Evolutionary conservation across 495 filamentous ascomycete genomes (phyloP).

Genomic region (Darksidea phi): DNA sequence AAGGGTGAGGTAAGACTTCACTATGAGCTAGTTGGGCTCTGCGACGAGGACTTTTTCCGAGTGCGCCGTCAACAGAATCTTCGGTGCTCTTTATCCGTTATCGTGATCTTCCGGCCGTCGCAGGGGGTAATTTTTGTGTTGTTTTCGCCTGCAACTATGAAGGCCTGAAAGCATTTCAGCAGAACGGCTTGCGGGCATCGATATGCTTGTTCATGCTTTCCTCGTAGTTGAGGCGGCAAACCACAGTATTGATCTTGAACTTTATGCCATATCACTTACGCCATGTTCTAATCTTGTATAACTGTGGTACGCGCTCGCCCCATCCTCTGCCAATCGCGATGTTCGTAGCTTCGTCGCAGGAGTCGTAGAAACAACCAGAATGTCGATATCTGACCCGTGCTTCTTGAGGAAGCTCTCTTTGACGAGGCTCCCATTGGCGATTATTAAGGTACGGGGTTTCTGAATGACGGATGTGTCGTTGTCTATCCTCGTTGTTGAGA

Average conservation of each 20-base stretch:
- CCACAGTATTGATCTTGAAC: slow-evolving; percentile 22
- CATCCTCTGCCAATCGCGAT: slow-evolving; percentile 12
- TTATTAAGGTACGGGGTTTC: too few species aligned
- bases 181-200: slow-evolving; percentile 5
- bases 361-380: slow-evolving; percentile 13
- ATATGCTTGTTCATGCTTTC: slow-evolving; percentile 8
- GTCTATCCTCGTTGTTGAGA: too few species aligned
- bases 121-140: neutral
- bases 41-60: neutral
- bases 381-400: slow-evolving; percentile 2
- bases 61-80: slow-evolving; percentile 1
- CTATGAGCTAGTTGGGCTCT: slow-evolving; percentile 6
- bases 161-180: slow-evolving; percentile 8
- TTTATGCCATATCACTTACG: slow-evolving; percentile 13
- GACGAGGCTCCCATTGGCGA: neutral
- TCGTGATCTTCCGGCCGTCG: neutral
- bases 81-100: slow-evolving; percentile 1
- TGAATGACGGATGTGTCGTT: too few species aligned
- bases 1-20: slow-evolving; percentile 4
- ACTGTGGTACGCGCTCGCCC: slow-evolving; percentile 4
- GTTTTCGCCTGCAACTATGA: slow-evolving; percentile 16
- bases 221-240: slow-evolving; percentile 4
- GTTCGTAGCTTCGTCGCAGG: slow-evolving; percentile 8
- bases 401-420: slow-evolving; percentile 8
- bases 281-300: slow-evolving; percentile 3